phyloP scores from a whole-genome alignment of 1,284 basidiomycete species.

The Porogramme epimiltina region DNA sequence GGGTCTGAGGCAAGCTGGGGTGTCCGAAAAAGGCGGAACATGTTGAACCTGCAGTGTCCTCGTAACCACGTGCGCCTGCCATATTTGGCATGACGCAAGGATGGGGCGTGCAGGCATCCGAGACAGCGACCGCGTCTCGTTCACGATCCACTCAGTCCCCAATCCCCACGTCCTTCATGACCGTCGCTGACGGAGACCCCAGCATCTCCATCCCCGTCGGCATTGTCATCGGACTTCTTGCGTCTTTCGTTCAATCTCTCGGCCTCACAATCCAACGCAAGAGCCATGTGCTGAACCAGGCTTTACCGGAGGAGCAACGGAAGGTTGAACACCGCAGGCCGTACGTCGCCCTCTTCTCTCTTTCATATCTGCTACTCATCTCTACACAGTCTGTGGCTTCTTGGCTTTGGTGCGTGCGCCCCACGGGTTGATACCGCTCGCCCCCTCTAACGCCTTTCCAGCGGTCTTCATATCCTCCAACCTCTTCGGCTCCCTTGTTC shows the following conservation, averaged over 20 bases:
- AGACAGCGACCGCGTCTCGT: background rate
- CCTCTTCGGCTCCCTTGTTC: conserved; percentile 89
- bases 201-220: conserved; percentile 55
- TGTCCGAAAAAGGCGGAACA: too few relatives aligned
- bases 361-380: conserved; percentile 14
- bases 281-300: conserved; percentile 88
- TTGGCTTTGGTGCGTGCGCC: conserved; percentile 66
- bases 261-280: conserved; percentile 95
- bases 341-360: conserved; percentile 44
- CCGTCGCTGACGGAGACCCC: conserved; percentile 22
- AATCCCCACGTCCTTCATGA: conserved; percentile 22
- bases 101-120: conserved; percentile 1
- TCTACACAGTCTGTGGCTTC: conserved; percentile 69
- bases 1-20: too few relatives aligned
- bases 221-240: conserved; percentile 78
- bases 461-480: conserved; percentile 87
- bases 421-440: background rate
- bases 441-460: conserved; percentile 24
- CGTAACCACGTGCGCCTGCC: background rate
- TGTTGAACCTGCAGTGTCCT: too few relatives aligned
- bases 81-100: background rate
- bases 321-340: conserved; percentile 78
- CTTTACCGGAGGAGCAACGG: conserved; percentile 63
- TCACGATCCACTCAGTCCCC: conserved; percentile 3
- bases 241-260: conserved; percentile 89